Conservation (phyloP, 2,329 filamentous ascomycete species). For the Xylaria sp. region DNA sequence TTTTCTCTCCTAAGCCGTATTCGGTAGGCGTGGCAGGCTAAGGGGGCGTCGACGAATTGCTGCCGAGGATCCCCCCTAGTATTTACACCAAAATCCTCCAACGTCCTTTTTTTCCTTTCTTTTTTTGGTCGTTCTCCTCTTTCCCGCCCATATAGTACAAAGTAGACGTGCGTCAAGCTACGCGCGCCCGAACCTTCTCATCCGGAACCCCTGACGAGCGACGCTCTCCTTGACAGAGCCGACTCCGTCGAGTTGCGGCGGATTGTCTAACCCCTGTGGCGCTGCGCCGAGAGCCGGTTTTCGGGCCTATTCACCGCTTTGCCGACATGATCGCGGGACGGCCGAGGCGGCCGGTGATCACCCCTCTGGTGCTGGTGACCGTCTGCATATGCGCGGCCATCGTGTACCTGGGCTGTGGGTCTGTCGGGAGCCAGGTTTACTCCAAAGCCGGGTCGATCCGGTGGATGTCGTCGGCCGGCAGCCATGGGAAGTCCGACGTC, state of each 20-base stretch:
- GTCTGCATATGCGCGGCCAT: constrained; percentile 11
- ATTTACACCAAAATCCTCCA: no score
- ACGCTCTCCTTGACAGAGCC: neutral
- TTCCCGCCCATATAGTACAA: no score
- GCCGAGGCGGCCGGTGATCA: neutral
- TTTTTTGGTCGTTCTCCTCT: no score
- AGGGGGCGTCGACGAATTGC: no score
- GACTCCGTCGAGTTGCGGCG: neutral
- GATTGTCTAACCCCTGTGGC: neutral
- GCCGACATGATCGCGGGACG: constrained; percentile 18
- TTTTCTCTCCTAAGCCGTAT: no score
- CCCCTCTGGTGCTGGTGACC: constrained; percentile 9
- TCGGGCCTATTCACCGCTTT: neutral
- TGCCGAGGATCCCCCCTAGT: no score
- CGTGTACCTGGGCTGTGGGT: constrained; percentile 11
- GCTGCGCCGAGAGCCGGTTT: neutral
- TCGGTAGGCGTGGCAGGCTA: no score
- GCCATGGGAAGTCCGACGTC: constrained; percentile 15
- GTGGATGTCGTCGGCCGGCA: constrained; percentile 5
- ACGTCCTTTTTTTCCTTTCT: no score
- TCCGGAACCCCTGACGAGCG: neutral
- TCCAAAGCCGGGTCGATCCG: constrained; percentile 3
- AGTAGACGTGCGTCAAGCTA: neutral
- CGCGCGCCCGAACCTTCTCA: neutral
- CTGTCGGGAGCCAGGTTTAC: constrained; percentile 7